Base-by-base conservation (phyloP, 768 basidiomycete genomes). In the Psilocybe subaeruginosa region DNA sequence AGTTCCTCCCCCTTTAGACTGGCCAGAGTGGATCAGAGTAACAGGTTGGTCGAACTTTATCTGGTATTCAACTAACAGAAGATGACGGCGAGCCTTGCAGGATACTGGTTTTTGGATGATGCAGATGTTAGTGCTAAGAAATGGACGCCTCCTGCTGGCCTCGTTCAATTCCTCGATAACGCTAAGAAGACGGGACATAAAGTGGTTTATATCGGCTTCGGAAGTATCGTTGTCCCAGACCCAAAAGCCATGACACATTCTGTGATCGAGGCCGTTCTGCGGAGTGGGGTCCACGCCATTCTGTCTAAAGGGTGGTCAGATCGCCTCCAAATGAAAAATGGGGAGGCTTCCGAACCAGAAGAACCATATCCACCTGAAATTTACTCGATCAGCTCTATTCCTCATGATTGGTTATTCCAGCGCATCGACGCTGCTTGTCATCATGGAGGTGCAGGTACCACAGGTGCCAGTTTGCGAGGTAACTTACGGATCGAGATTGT, bases 261-360 rank as follows among this genome's bases (percentile, higher is more conserved):
- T 69, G 91, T 99, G 52, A 82, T 97, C 46, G 92, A 97, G 51
- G 93, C 97, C 3, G 89, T 99, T 52, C 72, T 88, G 9, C 84
- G 88, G 60, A 94, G 94, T 65, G 95, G 90, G 2, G 95, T 99
- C 4, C 84, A 87, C 72, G 95, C 94, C 19, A 95, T 99, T 69
- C 80, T 99, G 33, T 98, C 96, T 27, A 99, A 98, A 76, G 97
- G 97, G 30, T 99, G 97, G 97, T 97, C 95, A 11, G 96, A 97
- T 73, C 84, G 97, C 55, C 82, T 96, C 3, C 83, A 89, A 2
- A 77, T 82, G 45, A 92, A 93, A 75, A 80, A 76, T 4, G 72
- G 77, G 9, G 87, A 91, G 51, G 77, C 80, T 30, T 64, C 82
- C 1, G 89, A 92, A 65, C 77, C 80, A 0, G 88, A 92, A 68